Evolutionary conservation across 2,329 filamentous ascomycete species (phyloP), one percentile per base, ranked within the genome.

Genomic region (Aureobasidium sp.): DNA sequence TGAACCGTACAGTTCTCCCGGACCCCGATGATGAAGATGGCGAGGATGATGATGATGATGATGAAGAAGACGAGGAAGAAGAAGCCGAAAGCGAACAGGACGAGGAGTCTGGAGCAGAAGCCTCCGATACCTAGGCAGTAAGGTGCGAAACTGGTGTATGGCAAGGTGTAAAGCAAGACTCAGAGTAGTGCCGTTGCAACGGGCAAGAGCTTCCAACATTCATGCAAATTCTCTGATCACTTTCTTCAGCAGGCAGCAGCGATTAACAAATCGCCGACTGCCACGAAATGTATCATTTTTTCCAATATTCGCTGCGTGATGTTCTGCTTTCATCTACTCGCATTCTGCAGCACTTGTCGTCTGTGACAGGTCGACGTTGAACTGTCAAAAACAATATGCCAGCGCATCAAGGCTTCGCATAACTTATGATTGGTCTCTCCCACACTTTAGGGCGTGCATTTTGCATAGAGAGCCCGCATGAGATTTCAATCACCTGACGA

Each of bases 1-100:
- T 80, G 45, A 81, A 81, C 70, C 75, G 73, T 59, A 75, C 80
- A 32, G 77, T 79, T 44, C 79, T 79, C 76, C 78, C 78, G 36
- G 78, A 80, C 67, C 73, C 74, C 36, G 69, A 71, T 42, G 64
- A 67, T 30, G 71, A 69, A 48, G 69, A 67, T 44, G 65, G 62
- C 13, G 64, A 66, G 2, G 68, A 67, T 8, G 66, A 65, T 0
- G 68, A 67, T 8, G 66, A 61, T n/a, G 68, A 68, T 29, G 67
- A 68, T 37, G 67, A 64, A 9, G 67, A 67, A 39, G 66, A 67
- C 25, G 68, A 64, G 4, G 65, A 65, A 32, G 64, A 58, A 32
- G 64, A 58, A n/a, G 64, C 67, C 37, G 71, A 69, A 45, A 69
- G 67, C 45, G 65, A 62, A n/a, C 63, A 66, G 2, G 67, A 67